Evolutionary conservation across 2,329 filamentous ascomycete genomes (phyloP).

Genomic region (Fusarium redolens): DNA sequence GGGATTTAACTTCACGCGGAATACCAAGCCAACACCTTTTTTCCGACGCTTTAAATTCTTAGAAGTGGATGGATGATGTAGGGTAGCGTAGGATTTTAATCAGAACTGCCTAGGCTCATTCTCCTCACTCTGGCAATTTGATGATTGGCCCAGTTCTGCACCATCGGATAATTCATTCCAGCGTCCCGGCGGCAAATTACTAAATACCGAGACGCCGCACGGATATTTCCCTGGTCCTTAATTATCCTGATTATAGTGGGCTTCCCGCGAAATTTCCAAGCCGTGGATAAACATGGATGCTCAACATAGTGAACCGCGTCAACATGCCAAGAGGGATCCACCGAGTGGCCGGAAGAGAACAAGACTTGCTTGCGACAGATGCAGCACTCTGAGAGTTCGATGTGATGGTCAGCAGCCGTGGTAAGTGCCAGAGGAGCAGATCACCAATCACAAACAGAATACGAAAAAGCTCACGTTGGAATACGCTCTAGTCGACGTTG

Average conservation of each 20-base stretch:
- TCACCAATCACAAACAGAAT: too few species aligned
- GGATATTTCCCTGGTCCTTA: neutral
- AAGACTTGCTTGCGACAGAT: neutral
- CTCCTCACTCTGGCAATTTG: neutral
- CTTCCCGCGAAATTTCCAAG: neutral
- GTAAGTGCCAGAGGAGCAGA: neutral
- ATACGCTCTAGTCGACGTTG: neutral
- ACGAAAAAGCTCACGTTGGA: accelerated
- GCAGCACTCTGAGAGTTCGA: neutral
- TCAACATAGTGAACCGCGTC: neutral
- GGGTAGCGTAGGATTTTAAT: neutral
- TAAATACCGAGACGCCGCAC: neutral
- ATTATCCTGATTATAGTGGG: neutral
- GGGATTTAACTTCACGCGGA: accelerated
- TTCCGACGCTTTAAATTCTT: neutral
- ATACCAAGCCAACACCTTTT: neutral
- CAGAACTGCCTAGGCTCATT: accelerated
- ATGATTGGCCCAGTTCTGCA: neutral
- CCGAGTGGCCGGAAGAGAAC: neutral
- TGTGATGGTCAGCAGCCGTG: slow-evolving; percentile 1
- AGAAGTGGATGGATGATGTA: neutral
- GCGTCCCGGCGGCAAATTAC: neutral
- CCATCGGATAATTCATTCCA: neutral
- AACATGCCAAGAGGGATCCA: neutral
- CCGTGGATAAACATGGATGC: neutral